Conservation (phyloP, 2,329 filamentous ascomycete genomes). For the Reticulascus tulasneorum region DNA sequence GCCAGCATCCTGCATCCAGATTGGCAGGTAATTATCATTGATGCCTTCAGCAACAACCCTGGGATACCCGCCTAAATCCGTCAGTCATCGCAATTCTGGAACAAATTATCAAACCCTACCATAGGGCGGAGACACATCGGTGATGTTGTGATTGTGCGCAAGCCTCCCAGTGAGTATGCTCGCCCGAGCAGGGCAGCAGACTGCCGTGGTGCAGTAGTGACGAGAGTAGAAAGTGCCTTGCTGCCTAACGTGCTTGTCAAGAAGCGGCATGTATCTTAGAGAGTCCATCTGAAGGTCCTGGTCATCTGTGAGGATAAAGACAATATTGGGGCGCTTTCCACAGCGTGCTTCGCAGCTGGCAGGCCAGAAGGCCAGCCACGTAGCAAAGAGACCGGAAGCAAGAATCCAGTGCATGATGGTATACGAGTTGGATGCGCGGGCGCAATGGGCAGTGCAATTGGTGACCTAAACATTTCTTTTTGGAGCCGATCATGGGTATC, state of each 20-base stretch:
- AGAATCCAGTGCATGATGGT: too few species aligned
- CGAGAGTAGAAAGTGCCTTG: conserved; percentile 20
- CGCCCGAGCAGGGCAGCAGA: conserved; percentile 23
- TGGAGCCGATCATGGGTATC: too few species aligned
- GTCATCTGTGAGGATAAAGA: conserved; percentile 19
- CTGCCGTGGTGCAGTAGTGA: conserved; percentile 22
- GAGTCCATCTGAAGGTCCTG: conserved; percentile 18
- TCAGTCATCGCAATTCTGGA: too few species aligned
- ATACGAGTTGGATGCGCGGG: too few species aligned
- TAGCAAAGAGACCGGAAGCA: too few species aligned
- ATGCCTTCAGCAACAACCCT: conserved; percentile 46
- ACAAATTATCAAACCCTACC: too few species aligned
- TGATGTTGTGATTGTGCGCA: conserved; percentile 26
- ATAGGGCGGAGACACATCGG: too few species aligned
- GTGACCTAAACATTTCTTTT: too few species aligned
- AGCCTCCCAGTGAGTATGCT: conserved; percentile 19
- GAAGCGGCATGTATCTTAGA: conserved; percentile 9
- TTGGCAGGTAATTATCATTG: conserved; percentile 44
- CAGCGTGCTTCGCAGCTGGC: too few species aligned
- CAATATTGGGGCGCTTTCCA: conserved; percentile 16
- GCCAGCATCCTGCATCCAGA: conserved; percentile 46
- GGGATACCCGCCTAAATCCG: conserved; percentile 35
- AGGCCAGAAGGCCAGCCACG: too few species aligned
- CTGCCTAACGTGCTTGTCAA: conserved; percentile 17
- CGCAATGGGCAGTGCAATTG: too few species aligned